These are phyloP conservation scores for Calonectria multiphialidica DNA, from an alignment of 2,329 filamentous ascomycete genomes.

Conservation along the genomic window DNA sequence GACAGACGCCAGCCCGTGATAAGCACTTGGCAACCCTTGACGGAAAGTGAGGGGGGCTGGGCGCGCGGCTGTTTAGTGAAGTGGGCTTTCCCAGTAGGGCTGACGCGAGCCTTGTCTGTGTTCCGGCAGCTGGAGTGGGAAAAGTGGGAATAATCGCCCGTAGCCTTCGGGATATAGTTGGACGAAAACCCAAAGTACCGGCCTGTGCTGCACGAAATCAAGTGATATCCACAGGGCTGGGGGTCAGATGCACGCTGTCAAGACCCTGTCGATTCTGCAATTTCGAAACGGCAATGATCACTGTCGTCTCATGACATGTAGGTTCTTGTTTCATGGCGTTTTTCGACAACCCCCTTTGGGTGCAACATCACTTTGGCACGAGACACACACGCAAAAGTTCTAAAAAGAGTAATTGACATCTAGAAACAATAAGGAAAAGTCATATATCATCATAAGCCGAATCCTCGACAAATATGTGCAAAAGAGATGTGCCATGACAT, in stretches of 20 bases:
- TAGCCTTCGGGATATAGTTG: slow-evolving; percentile 19
- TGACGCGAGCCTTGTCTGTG: slow-evolving; percentile 39
- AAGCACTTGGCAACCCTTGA: slow-evolving; percentile 41
- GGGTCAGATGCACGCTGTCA: neutral
- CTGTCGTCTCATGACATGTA: neutral
- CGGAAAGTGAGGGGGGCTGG: neutral
- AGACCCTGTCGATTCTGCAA: slow-evolving; percentile 5
- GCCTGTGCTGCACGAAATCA: neutral
- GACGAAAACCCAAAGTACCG: slow-evolving; percentile 7
- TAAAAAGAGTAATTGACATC: slow-evolving; percentile 10
- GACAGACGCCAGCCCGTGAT: slow-evolving; percentile 17
- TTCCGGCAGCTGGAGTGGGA: neutral
- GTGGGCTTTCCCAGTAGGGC: slow-evolving; percentile 35
- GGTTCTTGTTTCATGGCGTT: neutral
- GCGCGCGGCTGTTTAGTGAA: slow-evolving; percentile 11
- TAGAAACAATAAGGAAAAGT: slow-evolving; percentile 17
- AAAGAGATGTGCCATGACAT: slow-evolving; percentile 22
- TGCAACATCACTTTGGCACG: slow-evolving; percentile 1
- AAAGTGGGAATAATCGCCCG: slow-evolving; percentile 23
- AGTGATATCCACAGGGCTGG: slow-evolving; percentile 2
- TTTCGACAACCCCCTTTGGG: neutral
- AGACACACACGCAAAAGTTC: neutral
- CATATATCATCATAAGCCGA: slow-evolving; percentile 39
- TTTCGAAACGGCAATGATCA: neutral
- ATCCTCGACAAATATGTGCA: slow-evolving; percentile 30